Conservation (phyloP, 2,329 filamentous ascomycete genomes). For the Emmonsiellopsis sp. region DNA sequence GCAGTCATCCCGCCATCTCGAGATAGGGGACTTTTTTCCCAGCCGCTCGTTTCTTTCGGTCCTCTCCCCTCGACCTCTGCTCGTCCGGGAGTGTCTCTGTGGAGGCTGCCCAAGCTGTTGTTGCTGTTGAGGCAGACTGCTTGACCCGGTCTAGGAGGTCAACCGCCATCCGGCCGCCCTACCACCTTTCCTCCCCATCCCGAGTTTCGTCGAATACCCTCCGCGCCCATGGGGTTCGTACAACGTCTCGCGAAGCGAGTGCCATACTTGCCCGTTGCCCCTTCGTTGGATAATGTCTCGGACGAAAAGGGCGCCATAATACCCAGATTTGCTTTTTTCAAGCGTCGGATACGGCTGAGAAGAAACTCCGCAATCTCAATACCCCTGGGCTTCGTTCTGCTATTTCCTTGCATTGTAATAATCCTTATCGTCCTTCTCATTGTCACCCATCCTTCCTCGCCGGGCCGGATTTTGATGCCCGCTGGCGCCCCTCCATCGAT, state of each 20-base stretch:
- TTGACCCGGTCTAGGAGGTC: not conserved
- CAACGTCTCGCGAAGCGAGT: constrained; percentile 45
- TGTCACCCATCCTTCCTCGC: constrained; percentile 73
- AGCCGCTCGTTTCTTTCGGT: constrained; percentile 28
- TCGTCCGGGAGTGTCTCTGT: not conserved
- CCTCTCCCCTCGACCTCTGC: constrained; percentile 9
- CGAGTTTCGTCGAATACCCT: not conserved
- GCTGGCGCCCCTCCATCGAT: constrained; percentile 81
- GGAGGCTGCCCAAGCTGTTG: not conserved
- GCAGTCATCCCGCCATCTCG: constrained; percentile 7
- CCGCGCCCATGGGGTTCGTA: constrained; percentile 42
- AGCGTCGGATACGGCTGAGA: constrained; percentile 74
- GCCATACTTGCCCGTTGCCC: constrained; percentile 34
- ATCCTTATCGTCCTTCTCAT: constrained; percentile 85
- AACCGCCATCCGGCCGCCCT: not conserved
- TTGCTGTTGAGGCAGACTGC: not conserved
- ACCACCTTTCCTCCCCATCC: not conserved
- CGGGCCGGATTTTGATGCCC: constrained; percentile 75
- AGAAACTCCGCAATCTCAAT: constrained; percentile 89
- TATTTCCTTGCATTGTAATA: constrained; percentile 87
- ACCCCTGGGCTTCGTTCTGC: constrained; percentile 79
- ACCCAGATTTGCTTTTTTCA: constrained; percentile 66
- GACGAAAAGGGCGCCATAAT: constrained; percentile 32
- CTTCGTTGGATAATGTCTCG: constrained; percentile 36
- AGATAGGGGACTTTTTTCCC: constrained; percentile 33